phyloP scores from a whole-genome alignment of 2,329 filamentous ascomycete genomes.

The Penicillium sp. region DNA sequence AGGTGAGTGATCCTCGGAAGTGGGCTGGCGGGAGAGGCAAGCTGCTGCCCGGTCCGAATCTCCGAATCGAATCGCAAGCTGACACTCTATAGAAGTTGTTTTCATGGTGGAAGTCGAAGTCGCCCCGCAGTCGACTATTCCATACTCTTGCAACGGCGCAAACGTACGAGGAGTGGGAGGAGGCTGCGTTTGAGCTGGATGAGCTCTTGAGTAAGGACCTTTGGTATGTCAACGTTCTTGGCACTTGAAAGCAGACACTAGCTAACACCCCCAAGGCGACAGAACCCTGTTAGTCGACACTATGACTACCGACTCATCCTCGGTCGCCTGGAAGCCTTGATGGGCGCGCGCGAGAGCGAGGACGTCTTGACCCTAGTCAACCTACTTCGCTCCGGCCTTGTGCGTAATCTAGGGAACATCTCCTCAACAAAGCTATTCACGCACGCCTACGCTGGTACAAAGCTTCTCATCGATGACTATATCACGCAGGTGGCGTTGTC shows the following conservation, averaged over 20 bases:
- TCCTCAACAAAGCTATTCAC: constrained; percentile 81
- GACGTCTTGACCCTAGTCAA: constrained; percentile 78
- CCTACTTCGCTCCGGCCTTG: constrained; percentile 73
- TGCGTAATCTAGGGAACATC: constrained; percentile 91
- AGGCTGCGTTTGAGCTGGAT: constrained; percentile 81
- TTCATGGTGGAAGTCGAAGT: constrained; percentile 69
- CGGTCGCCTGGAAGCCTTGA: constrained; percentile 72
- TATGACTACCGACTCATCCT: constrained; percentile 88
- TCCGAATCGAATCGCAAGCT: constrained; percentile 3
- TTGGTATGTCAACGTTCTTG: no score
- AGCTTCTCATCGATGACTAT: constrained; percentile 89
- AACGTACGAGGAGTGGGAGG: constrained; percentile 84
- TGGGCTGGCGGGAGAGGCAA: neutral
- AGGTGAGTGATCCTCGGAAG: constrained; percentile 45
- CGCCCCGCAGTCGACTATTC: constrained; percentile 67
- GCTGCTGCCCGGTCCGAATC: neutral
- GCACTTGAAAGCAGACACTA: no score
- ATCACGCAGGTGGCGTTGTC: constrained; percentile 81
- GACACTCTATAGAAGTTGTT: constrained; percentile 62
- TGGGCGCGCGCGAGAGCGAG: constrained; percentile 69
- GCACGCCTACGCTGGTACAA: constrained; percentile 83
- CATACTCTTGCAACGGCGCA: constrained; percentile 68
- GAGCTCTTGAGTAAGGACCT: constrained; percentile 77
- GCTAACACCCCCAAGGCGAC: constrained; percentile 64
- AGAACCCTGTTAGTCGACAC: constrained; percentile 76